These are phyloP conservation scores for Gossypioides kirkii DNA, from an alignment of 345 rosid genomes.

Conservation along the genomic window DNA sequence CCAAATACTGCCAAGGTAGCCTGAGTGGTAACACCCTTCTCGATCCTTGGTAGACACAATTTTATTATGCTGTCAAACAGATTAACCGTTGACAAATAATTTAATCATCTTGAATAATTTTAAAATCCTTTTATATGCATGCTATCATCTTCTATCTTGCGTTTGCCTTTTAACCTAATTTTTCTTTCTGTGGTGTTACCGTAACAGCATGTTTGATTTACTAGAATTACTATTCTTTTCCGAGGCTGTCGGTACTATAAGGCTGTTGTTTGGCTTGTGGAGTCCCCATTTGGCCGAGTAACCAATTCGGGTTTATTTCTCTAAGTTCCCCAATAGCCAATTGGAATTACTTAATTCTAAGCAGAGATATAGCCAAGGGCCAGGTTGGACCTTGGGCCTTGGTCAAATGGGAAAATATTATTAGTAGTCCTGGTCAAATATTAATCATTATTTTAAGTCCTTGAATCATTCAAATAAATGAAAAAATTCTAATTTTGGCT, in stretches of 20 bases:
- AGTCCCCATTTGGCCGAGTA: no score
- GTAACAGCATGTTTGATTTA: neutral
- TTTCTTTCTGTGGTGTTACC: neutral
- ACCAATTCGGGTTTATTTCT: neutral
- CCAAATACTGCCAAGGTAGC: conserved; percentile 37
- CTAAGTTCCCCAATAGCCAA: neutral
- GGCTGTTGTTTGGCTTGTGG: neutral
- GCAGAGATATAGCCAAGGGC: no score
- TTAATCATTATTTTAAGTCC: no score
- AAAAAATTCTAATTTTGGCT: no score
- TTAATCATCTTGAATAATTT: neutral
- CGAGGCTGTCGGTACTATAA: neutral
- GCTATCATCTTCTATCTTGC: neutral
- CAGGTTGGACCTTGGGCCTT: no score
- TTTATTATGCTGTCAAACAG: neutral
- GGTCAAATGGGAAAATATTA: no score
- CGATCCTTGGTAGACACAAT: neutral
- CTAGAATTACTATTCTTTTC: neutral
- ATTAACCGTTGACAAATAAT: neutral
- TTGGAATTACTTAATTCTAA: no score
- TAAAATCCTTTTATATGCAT: neutral
- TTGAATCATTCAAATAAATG: no score
- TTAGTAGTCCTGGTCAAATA: no score
- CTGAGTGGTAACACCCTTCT: conserved; percentile 11
- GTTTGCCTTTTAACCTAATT: neutral